Percentiles rank a stretch among this genome's conserved stretches.
Conservation (phyloP, 371 early-diverging fungal species). For the Rhizopus delemar region DNA sequence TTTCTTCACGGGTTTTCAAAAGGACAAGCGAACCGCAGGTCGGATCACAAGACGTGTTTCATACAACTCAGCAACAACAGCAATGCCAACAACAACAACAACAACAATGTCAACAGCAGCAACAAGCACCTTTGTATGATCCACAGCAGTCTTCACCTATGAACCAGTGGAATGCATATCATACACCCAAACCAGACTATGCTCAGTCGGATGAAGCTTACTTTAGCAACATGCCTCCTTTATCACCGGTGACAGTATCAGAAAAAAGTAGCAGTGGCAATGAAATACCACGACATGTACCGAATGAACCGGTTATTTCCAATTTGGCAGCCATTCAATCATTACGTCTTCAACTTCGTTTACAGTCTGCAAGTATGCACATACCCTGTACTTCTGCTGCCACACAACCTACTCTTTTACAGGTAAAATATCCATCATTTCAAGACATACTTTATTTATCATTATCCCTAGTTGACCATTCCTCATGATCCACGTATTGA, state of each 20-base stretch:
- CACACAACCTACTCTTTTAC: conserved; percentile 46
- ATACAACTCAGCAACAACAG: not conserved
- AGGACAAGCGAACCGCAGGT: not conserved
- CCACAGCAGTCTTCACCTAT: no score
- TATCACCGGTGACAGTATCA: conserved; percentile 21
- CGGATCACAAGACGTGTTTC: not conserved
- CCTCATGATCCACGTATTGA: conserved; percentile 67
- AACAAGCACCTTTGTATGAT: not conserved
- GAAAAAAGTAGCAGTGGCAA: not conserved
- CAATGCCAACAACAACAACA: not conserved
- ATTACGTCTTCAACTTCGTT: conserved; percentile 40
- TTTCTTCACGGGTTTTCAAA: not conserved
- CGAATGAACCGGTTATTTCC: conserved; percentile 28
- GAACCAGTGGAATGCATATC: not conserved
- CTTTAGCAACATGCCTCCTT: conserved; percentile 14
- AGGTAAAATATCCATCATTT: not conserved
- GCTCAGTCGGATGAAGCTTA: not conserved
- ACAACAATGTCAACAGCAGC: not conserved
- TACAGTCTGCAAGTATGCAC: conserved; percentile 37
- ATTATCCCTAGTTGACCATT: conserved; percentile 37
- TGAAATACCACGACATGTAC: conserved; percentile 6
- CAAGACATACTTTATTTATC: not conserved
- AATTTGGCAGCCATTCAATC: conserved; percentile 48
- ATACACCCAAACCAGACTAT: no score
- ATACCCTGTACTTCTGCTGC: conserved; percentile 33